These are phyloP conservation scores for Huntiella savannae DNA, from an alignment of 2,329 filamentous ascomycete species.

Conservation along the genomic window DNA sequence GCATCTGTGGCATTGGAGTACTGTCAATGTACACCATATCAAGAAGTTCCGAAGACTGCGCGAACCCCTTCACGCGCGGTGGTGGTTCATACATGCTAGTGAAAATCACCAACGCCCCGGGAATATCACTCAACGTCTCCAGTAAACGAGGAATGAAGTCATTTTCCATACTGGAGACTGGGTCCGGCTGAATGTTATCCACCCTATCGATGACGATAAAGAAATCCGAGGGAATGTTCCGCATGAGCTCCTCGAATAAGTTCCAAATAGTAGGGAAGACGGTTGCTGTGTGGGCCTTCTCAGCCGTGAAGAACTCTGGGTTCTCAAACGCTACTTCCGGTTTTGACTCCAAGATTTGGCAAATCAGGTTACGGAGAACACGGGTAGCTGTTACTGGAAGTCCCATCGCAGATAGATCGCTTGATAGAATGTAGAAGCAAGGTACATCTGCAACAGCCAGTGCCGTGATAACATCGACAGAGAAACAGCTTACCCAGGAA, in stretches of 20 bases:
- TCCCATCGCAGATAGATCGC: conserved; percentile 2
- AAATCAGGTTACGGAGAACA: conserved; percentile 8
- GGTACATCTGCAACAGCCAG: conserved; percentile 4
- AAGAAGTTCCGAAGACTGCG: not conserved
- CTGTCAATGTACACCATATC: conserved; percentile 4
- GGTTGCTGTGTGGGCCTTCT: conserved; percentile 3
- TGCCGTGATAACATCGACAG: conserved; percentile 7
- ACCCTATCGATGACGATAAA: conserved; percentile 11
- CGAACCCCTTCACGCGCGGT: not conserved
- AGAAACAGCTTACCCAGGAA: conserved; percentile 9
- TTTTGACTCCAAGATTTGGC: conserved; percentile 6
- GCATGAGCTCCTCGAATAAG: conserved; percentile 8
- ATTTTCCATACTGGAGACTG: conserved; percentile 1
- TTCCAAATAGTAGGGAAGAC: conserved; percentile 5
- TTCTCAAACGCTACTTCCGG: conserved; percentile 8
- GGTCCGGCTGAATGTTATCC: conserved; percentile 8
- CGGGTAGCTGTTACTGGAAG: conserved; percentile 7
- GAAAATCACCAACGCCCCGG: conserved; percentile 3
- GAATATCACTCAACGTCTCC: not conserved
- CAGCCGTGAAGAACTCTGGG: conserved; percentile 6
- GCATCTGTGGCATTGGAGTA: too few species aligned
- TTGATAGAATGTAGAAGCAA: conserved; percentile 8
- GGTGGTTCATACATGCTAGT: conserved; percentile 12
- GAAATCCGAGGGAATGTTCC: conserved; percentile 5
- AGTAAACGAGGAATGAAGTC: conserved; percentile 8